phyloP scores from a whole-genome alignment of 164 flowering plant species.

The Vitis labrusca region DNA sequence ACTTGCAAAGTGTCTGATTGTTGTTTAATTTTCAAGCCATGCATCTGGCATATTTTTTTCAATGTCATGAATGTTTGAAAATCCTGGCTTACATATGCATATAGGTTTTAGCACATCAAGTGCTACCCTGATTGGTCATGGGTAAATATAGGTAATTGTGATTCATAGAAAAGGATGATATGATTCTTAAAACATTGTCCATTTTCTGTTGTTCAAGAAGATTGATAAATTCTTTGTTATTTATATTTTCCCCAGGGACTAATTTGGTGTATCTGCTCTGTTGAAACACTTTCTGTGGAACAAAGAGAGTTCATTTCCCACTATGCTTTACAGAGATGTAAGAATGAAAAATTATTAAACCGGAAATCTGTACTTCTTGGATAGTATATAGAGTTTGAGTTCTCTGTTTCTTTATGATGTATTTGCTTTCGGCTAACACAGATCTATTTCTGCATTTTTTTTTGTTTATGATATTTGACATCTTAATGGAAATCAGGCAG shows the following conservation, averaged over 20 bases:
- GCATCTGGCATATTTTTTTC: too few relatives aligned
- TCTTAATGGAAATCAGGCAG: background rate
- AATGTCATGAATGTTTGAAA: too few relatives aligned
- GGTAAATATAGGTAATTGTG: too few relatives aligned
- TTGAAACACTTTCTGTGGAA: background rate
- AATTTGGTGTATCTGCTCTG: background rate
- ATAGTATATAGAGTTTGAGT: background rate
- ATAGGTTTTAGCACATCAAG: background rate
- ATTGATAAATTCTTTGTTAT: background rate
- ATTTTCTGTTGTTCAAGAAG: background rate
- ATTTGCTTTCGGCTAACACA: background rate
- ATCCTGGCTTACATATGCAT: too few relatives aligned
- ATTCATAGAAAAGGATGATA: too few relatives aligned
- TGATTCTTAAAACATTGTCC: too few relatives aligned
- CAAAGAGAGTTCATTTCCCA: background rate
- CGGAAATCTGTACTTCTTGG: background rate
- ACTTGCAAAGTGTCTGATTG: too few relatives aligned
- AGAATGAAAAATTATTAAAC: background rate
- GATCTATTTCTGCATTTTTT: background rate
- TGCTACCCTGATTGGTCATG: background rate
- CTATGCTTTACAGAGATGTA: background rate
- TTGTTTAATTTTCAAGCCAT: too few relatives aligned
- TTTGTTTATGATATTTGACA: constrained; percentile 3
- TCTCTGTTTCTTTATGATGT: background rate
- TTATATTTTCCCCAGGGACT: constrained; percentile 11